Conservation (phyloP, 2,329 filamentous ascomycete genomes). For the Zymoseptoria pseudotritici region DNA sequence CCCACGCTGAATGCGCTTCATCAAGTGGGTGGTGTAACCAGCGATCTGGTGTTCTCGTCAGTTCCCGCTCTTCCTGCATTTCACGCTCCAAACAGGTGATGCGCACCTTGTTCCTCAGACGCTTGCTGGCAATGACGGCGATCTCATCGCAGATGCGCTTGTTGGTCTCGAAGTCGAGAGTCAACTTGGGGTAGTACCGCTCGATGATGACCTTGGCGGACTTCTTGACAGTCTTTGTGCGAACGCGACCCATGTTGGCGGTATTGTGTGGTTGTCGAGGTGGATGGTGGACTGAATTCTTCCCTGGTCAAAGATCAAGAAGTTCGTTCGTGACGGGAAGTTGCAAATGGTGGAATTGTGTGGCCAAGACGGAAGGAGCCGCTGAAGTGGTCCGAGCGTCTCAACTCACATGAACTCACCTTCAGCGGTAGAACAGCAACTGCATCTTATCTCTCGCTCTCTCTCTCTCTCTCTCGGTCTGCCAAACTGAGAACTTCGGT, state of each 20-base stretch:
- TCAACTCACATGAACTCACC: too few species aligned
- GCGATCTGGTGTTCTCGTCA: slow-evolving; percentile 58
- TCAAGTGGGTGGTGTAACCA: slow-evolving; percentile 91
- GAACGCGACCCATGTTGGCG: slow-evolving; percentile 50
- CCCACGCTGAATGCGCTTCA: slow-evolving; percentile 99
- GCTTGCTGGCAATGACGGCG: slow-evolving; percentile 97
- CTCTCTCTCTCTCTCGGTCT: not conserved
- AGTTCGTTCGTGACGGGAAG: not conserved
- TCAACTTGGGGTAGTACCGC: slow-evolving; percentile 89
- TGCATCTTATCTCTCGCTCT: too few species aligned
- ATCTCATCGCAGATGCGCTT: slow-evolving; percentile 99
- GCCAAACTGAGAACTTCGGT: too few species aligned
- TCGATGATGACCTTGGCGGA: slow-evolving; percentile 99
- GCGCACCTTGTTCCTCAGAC: slow-evolving; percentile 94
- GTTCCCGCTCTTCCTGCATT: not conserved
- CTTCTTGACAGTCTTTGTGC: slow-evolving; percentile 64
- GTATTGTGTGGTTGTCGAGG: slow-evolving; percentile 17
- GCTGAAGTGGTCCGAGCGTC: not conserved
- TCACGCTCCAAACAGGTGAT: not conserved
- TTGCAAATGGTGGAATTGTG: not conserved
- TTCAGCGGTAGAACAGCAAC: not conserved
- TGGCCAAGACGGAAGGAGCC: not conserved
- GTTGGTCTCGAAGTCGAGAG: slow-evolving; percentile 99
- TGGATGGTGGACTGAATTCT: slow-evolving; percentile 1
- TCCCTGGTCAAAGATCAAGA: not conserved